These are phyloP conservation scores for Tricholoma flavovirens DNA, from an alignment of 768 basidiomycete genomes.

Conservation along the genomic window DNA sequence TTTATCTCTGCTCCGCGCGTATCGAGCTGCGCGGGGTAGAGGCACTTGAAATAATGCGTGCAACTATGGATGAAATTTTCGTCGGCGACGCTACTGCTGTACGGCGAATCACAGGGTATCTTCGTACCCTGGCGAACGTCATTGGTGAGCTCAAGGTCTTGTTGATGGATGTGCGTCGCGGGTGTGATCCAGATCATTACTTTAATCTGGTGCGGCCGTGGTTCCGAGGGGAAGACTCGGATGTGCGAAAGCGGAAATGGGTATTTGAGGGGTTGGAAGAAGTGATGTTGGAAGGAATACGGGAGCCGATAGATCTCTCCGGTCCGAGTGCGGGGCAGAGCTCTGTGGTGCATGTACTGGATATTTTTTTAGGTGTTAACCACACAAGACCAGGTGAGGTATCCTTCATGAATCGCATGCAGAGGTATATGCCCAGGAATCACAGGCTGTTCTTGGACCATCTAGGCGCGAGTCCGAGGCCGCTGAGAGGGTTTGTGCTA, in stretches of 20 bases:
- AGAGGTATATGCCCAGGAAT: conserved; percentile 78
- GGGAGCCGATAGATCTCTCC: conserved; percentile 51
- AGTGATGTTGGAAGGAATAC: conserved; percentile 27
- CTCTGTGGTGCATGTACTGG: conserved; percentile 68
- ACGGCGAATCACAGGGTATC: conserved; percentile 61
- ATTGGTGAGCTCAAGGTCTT: conserved; percentile 64
- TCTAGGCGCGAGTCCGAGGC: conserved; percentile 53
- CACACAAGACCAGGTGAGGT: conserved; percentile 29
- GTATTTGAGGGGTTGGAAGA: conserved; percentile 53
- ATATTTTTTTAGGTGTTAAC: conserved; percentile 70
- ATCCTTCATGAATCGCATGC: conserved; percentile 70
- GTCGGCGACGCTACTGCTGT: conserved; percentile 65
- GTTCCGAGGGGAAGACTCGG: conserved; percentile 72
- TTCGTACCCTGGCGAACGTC: conserved; percentile 54
- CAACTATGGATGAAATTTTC: conserved; percentile 88
- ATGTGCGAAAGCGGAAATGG: conserved; percentile 38
- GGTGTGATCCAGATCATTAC: conserved; percentile 73
- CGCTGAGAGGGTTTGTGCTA: conserved; percentile 54
- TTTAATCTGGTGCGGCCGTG: conserved; percentile 76
- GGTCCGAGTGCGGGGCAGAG: conserved; percentile 87
- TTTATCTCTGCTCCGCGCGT: conserved; percentile 84
- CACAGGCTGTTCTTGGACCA: conserved; percentile 75
- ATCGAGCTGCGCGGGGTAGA: conserved; percentile 88
- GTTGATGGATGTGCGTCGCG: conserved; percentile 61
- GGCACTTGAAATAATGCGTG: conserved; percentile 80